phyloP scores from a whole-genome alignment of 257 asterid species.

The Rehmannia glutinosa region DNA sequence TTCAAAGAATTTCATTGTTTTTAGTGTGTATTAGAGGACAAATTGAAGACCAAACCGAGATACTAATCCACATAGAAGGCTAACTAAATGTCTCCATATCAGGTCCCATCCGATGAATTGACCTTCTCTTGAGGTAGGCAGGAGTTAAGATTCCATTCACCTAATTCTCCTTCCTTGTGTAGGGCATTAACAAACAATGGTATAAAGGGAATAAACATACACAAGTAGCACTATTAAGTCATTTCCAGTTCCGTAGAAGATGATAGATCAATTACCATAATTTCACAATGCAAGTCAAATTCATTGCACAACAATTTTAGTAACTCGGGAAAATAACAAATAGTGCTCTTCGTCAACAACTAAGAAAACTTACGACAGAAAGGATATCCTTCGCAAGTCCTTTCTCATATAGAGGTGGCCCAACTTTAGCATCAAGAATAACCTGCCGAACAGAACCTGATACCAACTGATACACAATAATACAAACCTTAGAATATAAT shows the following conservation, averaged over 20 bases:
- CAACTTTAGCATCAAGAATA: slow-evolving; percentile 91
- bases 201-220: background rate
- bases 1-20: background rate
- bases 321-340: slow-evolving; percentile 10
- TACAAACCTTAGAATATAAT: slow-evolving; percentile 23
- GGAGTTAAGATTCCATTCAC: too few species aligned
- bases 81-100: background rate
- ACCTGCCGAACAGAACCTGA: slow-evolving; percentile 76
- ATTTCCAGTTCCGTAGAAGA: background rate
- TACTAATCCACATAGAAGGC: slow-evolving; percentile 1
- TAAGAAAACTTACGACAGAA: slow-evolving; percentile 52
- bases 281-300: background rate
- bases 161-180: too few species aligned
- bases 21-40: background rate
- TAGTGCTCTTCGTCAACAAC: slow-evolving; percentile 2
- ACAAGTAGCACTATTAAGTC: background rate
- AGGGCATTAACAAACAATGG: background rate
- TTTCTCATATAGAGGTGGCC: slow-evolving; percentile 77
- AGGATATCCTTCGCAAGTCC: slow-evolving; percentile 76
- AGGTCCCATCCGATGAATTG: background rate
- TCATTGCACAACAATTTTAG: background rate
- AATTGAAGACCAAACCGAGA: background rate
- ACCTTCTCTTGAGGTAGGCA: background rate
- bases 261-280: slow-evolving; percentile 5
- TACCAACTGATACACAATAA: slow-evolving; percentile 47